phyloP scores from a whole-genome alignment of 768 basidiomycete genomes.

The Omphalotus guepiniiformis region DNA sequence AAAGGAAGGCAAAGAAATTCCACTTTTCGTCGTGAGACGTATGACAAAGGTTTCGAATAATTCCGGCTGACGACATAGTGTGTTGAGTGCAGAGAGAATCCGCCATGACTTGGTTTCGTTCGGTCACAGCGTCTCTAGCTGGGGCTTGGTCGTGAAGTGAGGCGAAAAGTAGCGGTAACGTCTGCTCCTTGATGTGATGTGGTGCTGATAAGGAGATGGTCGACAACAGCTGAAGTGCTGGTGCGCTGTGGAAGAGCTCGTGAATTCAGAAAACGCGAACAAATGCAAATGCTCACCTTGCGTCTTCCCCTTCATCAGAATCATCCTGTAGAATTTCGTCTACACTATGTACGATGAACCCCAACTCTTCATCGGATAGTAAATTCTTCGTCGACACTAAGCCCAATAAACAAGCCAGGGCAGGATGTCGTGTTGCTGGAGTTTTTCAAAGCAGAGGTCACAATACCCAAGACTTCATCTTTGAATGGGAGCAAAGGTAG shows the following conservation, averaged over 20 bases:
- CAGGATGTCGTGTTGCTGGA: constrained; percentile 46
- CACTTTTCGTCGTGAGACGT: constrained; percentile 68
- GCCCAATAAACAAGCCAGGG: constrained; percentile 60
- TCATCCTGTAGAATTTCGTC: constrained; percentile 61
- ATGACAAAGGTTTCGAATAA: constrained; percentile 85
- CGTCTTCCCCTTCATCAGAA: constrained; percentile 47
- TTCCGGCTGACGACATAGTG: constrained; percentile 64
- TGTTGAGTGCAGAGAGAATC: constrained; percentile 61
- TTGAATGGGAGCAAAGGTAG: constrained; percentile 55
- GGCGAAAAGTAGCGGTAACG: constrained; percentile 75
- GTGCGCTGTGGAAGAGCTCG: constrained; percentile 37
- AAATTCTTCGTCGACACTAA: constrained; percentile 60
- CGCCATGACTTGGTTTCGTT: constrained; percentile 61
- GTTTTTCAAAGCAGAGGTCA: constrained; percentile 53
- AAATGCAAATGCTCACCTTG: constrained; percentile 36
- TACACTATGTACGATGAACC: constrained; percentile 71
- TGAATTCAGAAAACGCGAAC: neutral
- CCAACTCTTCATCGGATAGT: constrained; percentile 69
- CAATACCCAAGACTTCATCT: constrained; percentile 67
- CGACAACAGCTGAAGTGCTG: constrained; percentile 57
- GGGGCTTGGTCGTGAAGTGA: constrained; percentile 70
- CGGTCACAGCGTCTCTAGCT: constrained; percentile 40
- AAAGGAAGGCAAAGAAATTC: constrained; percentile 52
- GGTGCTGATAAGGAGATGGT: constrained; percentile 55
- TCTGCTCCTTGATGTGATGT: constrained; percentile 62